These are phyloP conservation scores for Pichia nakasei DNA, from an alignment of 805 yeast species.

Conservation along the genomic window DNA sequence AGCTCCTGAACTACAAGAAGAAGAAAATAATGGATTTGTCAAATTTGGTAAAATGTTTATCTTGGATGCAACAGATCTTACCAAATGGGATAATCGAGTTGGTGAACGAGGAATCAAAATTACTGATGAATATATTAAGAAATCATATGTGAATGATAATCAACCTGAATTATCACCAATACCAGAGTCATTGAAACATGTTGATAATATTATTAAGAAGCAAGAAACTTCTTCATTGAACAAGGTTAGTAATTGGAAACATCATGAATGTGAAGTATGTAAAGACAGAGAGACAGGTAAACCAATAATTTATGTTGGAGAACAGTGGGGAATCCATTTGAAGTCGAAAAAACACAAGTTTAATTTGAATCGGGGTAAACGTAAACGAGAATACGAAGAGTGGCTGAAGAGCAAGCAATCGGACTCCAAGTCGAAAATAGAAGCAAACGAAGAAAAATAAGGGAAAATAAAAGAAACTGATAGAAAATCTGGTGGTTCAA, in stretches of 20 bases:
- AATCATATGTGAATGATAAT: constrained; percentile 1
- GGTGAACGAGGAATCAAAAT: constrained; percentile 45
- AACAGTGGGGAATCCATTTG: constrained; percentile 61
- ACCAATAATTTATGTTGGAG: constrained; percentile 62
- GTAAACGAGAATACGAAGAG: constrained; percentile 47
- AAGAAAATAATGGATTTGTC: constrained; percentile 34
- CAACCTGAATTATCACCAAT: constrained; percentile 6
- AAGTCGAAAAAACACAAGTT: constrained; percentile 59
- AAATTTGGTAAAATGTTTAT: constrained; percentile 60
- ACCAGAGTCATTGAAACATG: constrained; percentile 13
- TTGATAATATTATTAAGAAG: constrained; percentile 6
- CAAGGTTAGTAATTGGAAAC: constrained; percentile 44
- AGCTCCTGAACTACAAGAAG: constrained; percentile 48
- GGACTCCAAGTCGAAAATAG: constrained; percentile 9
- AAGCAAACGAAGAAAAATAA: neutral
- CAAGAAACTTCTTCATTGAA: constrained; percentile 10
- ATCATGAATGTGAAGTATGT: constrained; percentile 61
- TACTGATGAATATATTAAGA: constrained; percentile 25
- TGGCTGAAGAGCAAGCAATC: constrained; percentile 14
- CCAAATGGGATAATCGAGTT: constrained; percentile 52
- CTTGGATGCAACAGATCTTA: constrained; percentile 69
- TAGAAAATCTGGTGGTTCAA: no score
- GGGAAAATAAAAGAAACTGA: no score
- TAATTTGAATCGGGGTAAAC: constrained; percentile 37
- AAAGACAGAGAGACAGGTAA: constrained; percentile 40